Percentiles rank a stretch among this genome's conserved stretches.
Evolutionary conservation across 768 basidiomycete species (phyloP).

Genomic region (Naganishia antarctica): DNA sequence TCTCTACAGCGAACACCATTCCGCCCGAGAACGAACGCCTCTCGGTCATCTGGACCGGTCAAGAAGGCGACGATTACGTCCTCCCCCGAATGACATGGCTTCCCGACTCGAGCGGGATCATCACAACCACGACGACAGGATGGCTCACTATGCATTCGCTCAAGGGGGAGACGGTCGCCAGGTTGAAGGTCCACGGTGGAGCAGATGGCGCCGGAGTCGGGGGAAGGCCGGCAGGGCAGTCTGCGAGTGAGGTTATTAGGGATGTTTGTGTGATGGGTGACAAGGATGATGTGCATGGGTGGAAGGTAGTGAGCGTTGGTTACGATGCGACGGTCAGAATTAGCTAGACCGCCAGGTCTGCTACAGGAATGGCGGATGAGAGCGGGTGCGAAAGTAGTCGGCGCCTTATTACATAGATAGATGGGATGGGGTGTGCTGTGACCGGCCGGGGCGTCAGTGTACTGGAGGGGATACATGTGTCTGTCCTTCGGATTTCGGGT

Average conservation of each 20-base stretch:
- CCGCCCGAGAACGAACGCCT: constrained; percentile 31
- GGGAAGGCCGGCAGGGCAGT: constrained; percentile 30
- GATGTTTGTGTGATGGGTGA: constrained; percentile 31
- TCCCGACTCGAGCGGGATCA: constrained; percentile 43
- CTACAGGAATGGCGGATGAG: too few relatives aligned
- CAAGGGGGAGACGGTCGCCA: constrained; percentile 35
- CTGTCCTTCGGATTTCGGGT: too few relatives aligned
- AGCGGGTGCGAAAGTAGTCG: too few relatives aligned
- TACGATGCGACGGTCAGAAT: constrained; percentile 44
- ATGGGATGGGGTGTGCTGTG: too few relatives aligned
- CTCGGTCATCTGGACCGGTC: constrained; percentile 42
- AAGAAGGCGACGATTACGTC: constrained; percentile 43
- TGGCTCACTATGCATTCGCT: constrained; percentile 39
- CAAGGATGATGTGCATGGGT: constrained; percentile 25
- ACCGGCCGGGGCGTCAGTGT: too few relatives aligned
- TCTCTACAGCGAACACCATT: constrained; percentile 16
- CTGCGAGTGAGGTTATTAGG: constrained; percentile 40
- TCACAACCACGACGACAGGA: constrained; percentile 45
- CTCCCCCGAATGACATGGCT: constrained; percentile 47
- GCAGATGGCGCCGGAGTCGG: constrained; percentile 25
- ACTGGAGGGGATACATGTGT: too few relatives aligned
- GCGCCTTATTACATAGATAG: too few relatives aligned
- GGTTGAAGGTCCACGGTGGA: constrained; percentile 37
- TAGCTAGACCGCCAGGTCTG: too few relatives aligned
- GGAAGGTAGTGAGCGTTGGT: constrained; percentile 44